Percentiles rank a stretch among this genome's conserved stretches.
phyloP scores from a whole-genome alignment of 805 yeast genomes.

The Kodamaea neixiangensis region DNA sequence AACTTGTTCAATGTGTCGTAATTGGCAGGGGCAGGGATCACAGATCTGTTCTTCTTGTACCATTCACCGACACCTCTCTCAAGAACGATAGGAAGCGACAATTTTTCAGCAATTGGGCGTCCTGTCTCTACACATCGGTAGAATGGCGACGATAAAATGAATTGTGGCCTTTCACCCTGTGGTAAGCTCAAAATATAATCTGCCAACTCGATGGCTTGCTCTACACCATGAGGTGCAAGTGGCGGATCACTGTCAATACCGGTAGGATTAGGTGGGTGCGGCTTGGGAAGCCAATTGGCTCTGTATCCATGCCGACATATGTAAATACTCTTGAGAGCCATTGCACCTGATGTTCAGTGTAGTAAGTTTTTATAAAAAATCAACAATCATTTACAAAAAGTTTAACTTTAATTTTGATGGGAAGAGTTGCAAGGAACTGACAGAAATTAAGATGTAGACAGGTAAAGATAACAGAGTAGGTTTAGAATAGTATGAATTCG shows the following conservation, averaged over 20 bases:
- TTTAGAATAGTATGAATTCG: too few species aligned
- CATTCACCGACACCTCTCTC: constrained; percentile 93
- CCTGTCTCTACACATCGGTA: constrained; percentile 87
- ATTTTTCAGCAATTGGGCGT: constrained; percentile 60
- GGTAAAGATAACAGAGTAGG: too few species aligned
- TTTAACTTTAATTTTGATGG: background rate
- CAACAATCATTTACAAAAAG: background rate
- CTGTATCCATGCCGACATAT: constrained; percentile 88
- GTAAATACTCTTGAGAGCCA: constrained; percentile 57
- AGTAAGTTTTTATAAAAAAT: background rate
- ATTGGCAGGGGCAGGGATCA: constrained; percentile 71
- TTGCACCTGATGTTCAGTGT: constrained; percentile 9
- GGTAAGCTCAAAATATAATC: constrained; percentile 48
- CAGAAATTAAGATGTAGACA: too few species aligned
- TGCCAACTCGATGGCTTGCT: constrained; percentile 82
- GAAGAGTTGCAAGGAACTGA: too few species aligned
- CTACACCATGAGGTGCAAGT: constrained; percentile 82
- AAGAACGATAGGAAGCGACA: constrained; percentile 59
- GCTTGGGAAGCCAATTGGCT: constrained; percentile 77
- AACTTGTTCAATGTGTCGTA: constrained; percentile 48
- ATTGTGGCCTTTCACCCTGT: constrained; percentile 59
- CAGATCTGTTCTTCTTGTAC: constrained; percentile 70
- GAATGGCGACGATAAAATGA: constrained; percentile 80
- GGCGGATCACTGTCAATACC: constrained; percentile 90
- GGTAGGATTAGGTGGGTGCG: constrained; percentile 80